Evolutionary conservation across 2,329 filamentous ascomycete species (phyloP).

Genomic region (Waltergamsia citrina): DNA sequence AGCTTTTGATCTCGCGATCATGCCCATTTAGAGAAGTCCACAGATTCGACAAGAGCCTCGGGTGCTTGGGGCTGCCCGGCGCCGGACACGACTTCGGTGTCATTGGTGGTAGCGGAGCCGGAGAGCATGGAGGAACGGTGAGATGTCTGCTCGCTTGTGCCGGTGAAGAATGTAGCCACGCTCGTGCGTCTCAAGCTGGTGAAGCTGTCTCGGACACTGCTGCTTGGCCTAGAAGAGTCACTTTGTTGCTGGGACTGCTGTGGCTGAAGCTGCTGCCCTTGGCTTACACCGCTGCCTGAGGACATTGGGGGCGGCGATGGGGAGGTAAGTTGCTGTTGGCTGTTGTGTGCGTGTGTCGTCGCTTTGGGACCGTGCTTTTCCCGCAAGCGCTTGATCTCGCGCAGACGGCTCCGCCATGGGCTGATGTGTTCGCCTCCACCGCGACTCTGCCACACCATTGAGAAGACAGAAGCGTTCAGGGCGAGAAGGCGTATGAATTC

Average conservation of each 20-base stretch:
- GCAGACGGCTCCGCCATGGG: constrained; percentile 79
- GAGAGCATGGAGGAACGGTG: constrained; percentile 49
- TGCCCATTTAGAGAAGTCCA: constrained; percentile 42
- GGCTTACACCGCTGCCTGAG: constrained; percentile 13
- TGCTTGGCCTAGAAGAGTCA: constrained; percentile 28
- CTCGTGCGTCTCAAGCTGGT: constrained; percentile 52
- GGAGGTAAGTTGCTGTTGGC: constrained; percentile 2
- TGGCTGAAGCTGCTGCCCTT: neutral
- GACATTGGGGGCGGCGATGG: constrained; percentile 18
- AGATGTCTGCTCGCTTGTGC: constrained; percentile 44
- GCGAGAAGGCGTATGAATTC: constrained; percentile 81
- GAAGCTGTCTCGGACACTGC: constrained; percentile 50
- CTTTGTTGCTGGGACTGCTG: constrained; percentile 11
- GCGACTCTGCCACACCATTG: constrained; percentile 74
- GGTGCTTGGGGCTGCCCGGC: constrained; percentile 4
- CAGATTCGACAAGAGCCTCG: constrained; percentile 32
- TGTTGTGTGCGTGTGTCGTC: constrained; percentile 2
- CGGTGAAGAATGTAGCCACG: constrained; percentile 55
- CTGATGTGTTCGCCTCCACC: constrained; percentile 76
- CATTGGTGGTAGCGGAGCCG: constrained; percentile 42
- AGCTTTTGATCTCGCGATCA: constrained; percentile 8
- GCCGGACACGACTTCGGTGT: constrained; percentile 45
- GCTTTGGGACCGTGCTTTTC: constrained; percentile 50
- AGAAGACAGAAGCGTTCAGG: constrained; percentile 89
- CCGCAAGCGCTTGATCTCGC: constrained; percentile 74